Percentiles rank a stretch among this genome's conserved stretches.
Evolutionary conservation across 257 asterid species (phyloP).

Genomic region (Primulina huaijiensis): DNA sequence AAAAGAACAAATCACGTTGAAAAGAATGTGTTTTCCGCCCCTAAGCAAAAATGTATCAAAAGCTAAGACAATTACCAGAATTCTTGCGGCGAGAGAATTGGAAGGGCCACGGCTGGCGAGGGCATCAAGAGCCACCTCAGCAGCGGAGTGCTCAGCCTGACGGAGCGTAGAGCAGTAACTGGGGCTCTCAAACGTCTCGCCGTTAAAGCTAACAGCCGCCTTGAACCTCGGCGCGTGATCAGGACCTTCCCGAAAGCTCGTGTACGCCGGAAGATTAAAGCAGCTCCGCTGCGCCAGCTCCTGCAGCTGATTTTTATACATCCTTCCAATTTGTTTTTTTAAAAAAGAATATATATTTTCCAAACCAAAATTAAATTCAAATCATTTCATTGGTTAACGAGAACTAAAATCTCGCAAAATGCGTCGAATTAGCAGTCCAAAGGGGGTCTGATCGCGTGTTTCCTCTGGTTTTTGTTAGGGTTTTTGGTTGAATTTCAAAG

Average conservation of each 20-base stretch:
- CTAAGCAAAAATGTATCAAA: neutral
- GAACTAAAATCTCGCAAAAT: slow-evolving; percentile 19
- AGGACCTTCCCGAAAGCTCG: slow-evolving; percentile 78
- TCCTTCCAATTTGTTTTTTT: no score
- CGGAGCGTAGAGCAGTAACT: slow-evolving; percentile 84
- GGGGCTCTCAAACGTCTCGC: slow-evolving; percentile 81
- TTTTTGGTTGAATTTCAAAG: slow-evolving; percentile 37
- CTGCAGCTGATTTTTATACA: slow-evolving; percentile 89
- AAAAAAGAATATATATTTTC: neutral
- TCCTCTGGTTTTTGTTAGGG: slow-evolving; percentile 31
- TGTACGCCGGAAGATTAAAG: slow-evolving; percentile 80
- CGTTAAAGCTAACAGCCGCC: slow-evolving; percentile 74
- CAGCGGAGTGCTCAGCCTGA: slow-evolving; percentile 89
- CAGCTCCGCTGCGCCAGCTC: slow-evolving; percentile 96
- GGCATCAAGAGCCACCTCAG: slow-evolving; percentile 77
- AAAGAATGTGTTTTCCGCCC: neutral
- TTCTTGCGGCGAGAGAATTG: slow-evolving; percentile 74
- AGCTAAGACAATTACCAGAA: slow-evolving; percentile 43
- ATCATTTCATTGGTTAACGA: slow-evolving; percentile 21
- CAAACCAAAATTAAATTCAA: neutral
- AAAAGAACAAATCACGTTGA: neutral
- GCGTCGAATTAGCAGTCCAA: slow-evolving; percentile 23
- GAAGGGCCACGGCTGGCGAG: slow-evolving; percentile 69
- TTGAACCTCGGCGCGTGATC: slow-evolving; percentile 96
- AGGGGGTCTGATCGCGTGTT: slow-evolving; percentile 30